Conservation (phyloP, 2,329 filamentous ascomycete genomes). For the Clonostachys rosea region DNA sequence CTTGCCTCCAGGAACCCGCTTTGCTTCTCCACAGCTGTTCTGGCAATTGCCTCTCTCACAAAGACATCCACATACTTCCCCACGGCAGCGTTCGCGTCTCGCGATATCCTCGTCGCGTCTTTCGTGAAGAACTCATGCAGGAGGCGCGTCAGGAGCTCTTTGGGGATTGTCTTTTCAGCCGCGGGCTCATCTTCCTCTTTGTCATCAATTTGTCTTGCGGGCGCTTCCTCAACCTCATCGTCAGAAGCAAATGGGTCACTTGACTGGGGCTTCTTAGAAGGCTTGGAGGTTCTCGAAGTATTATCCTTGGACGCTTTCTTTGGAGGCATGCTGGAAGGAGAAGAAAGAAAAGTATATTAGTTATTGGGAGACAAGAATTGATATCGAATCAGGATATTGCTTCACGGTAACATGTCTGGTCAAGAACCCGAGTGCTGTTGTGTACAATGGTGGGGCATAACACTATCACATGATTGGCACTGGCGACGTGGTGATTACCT, state of each 20-base stretch:
- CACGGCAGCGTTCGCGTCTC: constrained; percentile 71
- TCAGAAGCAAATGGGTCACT: constrained; percentile 3
- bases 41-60: constrained; percentile 80
- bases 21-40: constrained; percentile 67
- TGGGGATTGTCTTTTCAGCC: constrained; percentile 54
- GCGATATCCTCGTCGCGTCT: constrained; percentile 67
- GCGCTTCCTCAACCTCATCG: constrained; percentile 12
- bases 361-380: no score
- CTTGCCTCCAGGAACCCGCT: constrained; percentile 71
- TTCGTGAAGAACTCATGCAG: constrained; percentile 76
- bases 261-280: no score
- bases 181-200: constrained; percentile 22
- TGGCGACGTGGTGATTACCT: no score
- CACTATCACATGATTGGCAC: no score
- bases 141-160: constrained; percentile 69
- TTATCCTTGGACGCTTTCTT: no score
- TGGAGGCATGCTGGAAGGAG: no score
- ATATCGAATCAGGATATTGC: no score
- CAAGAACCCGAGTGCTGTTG: no score
- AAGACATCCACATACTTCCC: constrained; percentile 90
- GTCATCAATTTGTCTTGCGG: background rate
- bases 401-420: no score
- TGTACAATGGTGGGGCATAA: no score
- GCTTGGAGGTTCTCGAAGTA: no score
- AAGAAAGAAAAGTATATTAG: no score